phyloP scores from a whole-genome alignment of 164 flowering plant species.

The Sedum album region DNA sequence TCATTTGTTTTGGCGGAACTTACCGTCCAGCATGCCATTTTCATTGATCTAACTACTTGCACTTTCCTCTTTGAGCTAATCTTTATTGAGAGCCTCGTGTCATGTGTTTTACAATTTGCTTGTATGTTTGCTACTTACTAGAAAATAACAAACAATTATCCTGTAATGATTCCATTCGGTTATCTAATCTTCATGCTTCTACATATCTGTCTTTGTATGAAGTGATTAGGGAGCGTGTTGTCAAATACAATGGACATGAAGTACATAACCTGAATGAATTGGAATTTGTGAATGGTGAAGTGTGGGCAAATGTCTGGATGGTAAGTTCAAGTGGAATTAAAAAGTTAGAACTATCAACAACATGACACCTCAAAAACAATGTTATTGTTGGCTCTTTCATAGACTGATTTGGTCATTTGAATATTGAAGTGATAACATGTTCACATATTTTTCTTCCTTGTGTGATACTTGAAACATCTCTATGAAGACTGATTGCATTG shows the following conservation, averaged over 20 bases:
- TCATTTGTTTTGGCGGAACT: background rate
- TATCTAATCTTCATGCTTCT: background rate
- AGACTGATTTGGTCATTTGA: background rate
- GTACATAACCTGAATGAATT: constrained; percentile 79
- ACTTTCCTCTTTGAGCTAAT: background rate
- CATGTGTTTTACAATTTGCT: background rate
- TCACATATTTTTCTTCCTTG: background rate
- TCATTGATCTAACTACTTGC: background rate
- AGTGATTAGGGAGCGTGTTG: constrained; percentile 37
- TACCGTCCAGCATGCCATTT: background rate
- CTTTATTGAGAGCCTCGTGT: background rate
- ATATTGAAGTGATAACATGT: background rate
- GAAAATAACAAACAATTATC: background rate
- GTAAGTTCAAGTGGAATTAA: constrained; percentile 19
- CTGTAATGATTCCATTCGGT: background rate
- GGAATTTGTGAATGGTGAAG: constrained; percentile 79
- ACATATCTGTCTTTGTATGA: constrained; percentile 16
- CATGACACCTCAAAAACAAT: background rate
- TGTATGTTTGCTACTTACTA: background rate
- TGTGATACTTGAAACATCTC: background rate
- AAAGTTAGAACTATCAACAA: background rate
- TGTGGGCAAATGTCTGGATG: constrained; percentile 94
- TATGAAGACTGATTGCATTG: constrained; percentile 87
- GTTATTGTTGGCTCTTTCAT: no score
- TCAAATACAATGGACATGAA: constrained; percentile 60